Percentiles rank a stretch among this genome's conserved stretches.
Evolutionary conservation across 192 early-diverging fungal genomes (phyloP).

Genomic region (Entomortierella lignicola): DNA sequence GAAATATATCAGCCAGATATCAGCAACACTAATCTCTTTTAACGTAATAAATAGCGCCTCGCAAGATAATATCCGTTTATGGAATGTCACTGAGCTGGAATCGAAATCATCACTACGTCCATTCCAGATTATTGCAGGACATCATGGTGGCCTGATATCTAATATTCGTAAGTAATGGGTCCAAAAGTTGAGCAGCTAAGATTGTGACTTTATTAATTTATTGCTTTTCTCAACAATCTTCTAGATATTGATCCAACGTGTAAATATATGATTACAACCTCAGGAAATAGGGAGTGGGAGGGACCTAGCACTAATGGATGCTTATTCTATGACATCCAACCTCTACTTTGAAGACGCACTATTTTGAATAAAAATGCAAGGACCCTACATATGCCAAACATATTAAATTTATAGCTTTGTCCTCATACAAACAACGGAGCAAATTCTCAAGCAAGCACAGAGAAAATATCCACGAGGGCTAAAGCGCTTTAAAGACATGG

Average conservation of each 20-base stretch:
- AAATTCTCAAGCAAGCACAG: too few relatives aligned
- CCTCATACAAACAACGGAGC: too few relatives aligned
- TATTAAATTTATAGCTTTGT: too few relatives aligned
- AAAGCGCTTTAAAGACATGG: too few relatives aligned
- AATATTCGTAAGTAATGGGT: conserved; percentile 70
- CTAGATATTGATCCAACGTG: conserved; percentile 78
- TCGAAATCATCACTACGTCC: conserved; percentile 53
- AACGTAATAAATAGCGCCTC: conserved; percentile 86
- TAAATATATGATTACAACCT: conserved; percentile 89
- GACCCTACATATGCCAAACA: too few relatives aligned
- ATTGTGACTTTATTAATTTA: too few relatives aligned
- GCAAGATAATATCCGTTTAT: conserved; percentile 91
- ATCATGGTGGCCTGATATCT: conserved; percentile 90
- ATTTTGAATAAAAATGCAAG: too few relatives aligned
- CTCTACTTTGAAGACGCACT: conserved; percentile 54
- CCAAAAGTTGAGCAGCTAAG: too few relatives aligned
- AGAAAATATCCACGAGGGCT: too few relatives aligned
- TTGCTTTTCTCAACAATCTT: neutral
- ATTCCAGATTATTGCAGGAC: conserved; percentile 95
- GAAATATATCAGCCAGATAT: too few relatives aligned
- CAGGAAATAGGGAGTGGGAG: conserved; percentile 98
- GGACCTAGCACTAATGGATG: conserved; percentile 85
- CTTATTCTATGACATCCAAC: conserved; percentile 85
- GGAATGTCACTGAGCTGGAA: conserved; percentile 74
- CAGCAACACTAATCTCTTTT: too few relatives aligned